Evolutionary conservation across 2,329 filamentous ascomycete genomes (phyloP).

Genomic region (Coleophoma cylindrospora): DNA sequence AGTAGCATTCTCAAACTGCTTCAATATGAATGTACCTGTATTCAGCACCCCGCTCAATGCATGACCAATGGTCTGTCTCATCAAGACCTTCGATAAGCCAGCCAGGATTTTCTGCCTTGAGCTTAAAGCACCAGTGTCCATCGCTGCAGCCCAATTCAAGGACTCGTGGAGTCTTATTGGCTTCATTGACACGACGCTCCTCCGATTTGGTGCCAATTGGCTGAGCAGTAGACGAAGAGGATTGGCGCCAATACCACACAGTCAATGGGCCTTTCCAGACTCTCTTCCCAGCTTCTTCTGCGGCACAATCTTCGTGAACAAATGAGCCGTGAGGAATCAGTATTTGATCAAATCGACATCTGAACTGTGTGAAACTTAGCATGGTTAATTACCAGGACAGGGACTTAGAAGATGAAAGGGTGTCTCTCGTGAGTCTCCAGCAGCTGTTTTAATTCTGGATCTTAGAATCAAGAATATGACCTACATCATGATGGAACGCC

Average conservation of each 20-base stretch:
- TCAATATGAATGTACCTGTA: no score
- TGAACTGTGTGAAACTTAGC: not conserved
- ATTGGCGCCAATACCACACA: not conserved
- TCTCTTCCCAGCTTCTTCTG: not conserved
- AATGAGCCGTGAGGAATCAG: not conserved
- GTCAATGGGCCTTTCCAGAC: not conserved
- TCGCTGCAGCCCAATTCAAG: constrained; percentile 25
- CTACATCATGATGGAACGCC: constrained; percentile 21
- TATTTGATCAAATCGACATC: not conserved
- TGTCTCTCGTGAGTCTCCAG: no score
- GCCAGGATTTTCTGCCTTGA: constrained; percentile 19
- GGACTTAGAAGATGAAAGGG: not conserved
- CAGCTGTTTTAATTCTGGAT: not conserved
- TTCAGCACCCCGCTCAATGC: constrained; percentile 7
- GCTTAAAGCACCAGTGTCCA: constrained; percentile 22
- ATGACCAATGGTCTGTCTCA: constrained; percentile 23
- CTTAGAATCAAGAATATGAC: not conserved
- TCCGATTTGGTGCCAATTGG: not conserved
- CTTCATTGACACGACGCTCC: constrained; percentile 4
- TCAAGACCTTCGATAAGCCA: constrained; percentile 26
- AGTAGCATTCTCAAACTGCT: no score
- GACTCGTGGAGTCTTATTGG: constrained; percentile 16
- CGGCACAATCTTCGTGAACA: not conserved
- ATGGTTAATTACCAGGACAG: not conserved
- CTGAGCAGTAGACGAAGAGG: not conserved